Base-by-base conservation (phyloP, 176 grass and related monocot genomes). In the Typha latifolia region DNA sequence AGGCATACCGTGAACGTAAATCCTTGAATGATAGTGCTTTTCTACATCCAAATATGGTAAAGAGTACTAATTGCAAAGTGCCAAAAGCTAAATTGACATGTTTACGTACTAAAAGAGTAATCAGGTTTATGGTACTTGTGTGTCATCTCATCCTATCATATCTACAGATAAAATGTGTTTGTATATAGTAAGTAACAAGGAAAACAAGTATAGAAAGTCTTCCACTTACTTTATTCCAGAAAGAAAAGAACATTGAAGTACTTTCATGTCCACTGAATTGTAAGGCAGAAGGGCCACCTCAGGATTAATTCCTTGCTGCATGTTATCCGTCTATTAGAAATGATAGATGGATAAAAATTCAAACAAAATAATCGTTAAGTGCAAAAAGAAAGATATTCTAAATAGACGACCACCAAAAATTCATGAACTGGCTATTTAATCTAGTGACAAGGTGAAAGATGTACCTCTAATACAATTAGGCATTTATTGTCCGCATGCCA, bases 201-300 rank as follows among this genome's bases (percentile, higher is more conserved):
- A 8, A 37, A 37, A 37, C 34, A 6, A 6, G 34, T 8, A 37
- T 37, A 37, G 7, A 37, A 37, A 37, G 4, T 37, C 34, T 37
- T 37, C 34, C 34, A 37, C 75, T 76, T 66, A 97, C 93, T 80
- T 83, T 29, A 97, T 67, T 67, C 93, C 93, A 78, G 93, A 97
- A 71, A 97, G 85, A 66, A 97, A 91, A 68, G 88, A 89, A 70
- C 88, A 97, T 53, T 91, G 82, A 2, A 97, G 93, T 57, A 97
- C 85, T 65, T 84, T 84, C 12, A 89, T 89, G 53, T 78, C 69
- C 76, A 76, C 15, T 4, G 83, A 82, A 70, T 67, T 88, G 69
- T 89, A 97, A 78, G 88, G 85, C 70, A 82, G 74, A 66, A 97
- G 72, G 72, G 64, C 69, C 69, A 97, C 47, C 68, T 91, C 88